These are phyloP conservation scores for Pichia exigua DNA, from an alignment of 805 yeast species.

Conservation along the genomic window DNA sequence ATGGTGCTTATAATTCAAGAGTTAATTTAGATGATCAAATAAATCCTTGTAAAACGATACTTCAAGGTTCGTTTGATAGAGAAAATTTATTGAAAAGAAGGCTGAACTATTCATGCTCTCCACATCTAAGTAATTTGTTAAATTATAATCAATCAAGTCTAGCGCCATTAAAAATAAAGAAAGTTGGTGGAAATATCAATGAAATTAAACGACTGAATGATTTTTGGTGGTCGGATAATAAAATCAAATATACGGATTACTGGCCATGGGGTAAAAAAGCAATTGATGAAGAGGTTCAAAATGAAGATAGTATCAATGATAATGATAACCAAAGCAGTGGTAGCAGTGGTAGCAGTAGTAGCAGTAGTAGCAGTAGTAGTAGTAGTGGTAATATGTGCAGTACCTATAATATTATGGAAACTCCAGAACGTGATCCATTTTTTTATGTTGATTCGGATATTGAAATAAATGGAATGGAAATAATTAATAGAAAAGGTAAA, in stretches of 20 bases:
- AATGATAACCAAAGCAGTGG: not conserved
- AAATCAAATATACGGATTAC: not conserved
- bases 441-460: slow-evolving; percentile 22
- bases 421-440: slow-evolving; percentile 14
- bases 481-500: slow-evolving; percentile 39
- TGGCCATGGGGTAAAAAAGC: slow-evolving; percentile 7
- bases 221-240: not conserved
- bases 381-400: not conserved
- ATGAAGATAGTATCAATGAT: not conserved
- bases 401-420: not conserved
- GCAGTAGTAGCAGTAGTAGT: not conserved
- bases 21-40: not conserved
- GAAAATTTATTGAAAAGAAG: slow-evolving; percentile 1
- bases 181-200: not conserved
- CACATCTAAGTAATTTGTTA: not conserved
- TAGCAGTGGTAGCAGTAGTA: too few species aligned
- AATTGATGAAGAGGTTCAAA: not conserved
- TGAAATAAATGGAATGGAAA: slow-evolving; percentile 56
- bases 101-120: not conserved
- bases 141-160: not conserved
- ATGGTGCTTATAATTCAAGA: not conserved
- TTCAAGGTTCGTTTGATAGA: slow-evolving; percentile 7
- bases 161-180: not conserved
- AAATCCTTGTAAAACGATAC: not conserved
- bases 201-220: not conserved